A percentile compares a stretch with the other conserved stretches of the same genome.
Conservation (phyloP, 805 yeast species). For the Myxozyma monticola region DNA sequence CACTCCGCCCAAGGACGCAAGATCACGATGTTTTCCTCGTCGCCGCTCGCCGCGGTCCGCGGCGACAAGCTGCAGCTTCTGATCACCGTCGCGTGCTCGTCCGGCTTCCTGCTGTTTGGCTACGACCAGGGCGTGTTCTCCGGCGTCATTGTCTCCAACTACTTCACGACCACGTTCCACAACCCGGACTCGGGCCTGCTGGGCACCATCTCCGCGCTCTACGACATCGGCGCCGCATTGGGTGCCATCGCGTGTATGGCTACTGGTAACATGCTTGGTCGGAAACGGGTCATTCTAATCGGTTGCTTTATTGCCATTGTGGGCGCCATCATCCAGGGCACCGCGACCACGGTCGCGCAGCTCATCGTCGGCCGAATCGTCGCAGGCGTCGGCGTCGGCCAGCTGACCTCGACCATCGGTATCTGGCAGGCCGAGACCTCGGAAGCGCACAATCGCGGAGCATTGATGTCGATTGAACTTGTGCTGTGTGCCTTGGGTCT, state of each 20-base stretch:
- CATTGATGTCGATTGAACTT: slow-evolving; percentile 68
- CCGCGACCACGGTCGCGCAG: slow-evolving; percentile 63
- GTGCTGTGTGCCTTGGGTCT: slow-evolving; percentile 73
- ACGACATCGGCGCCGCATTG: slow-evolving; percentile 73
- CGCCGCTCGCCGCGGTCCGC: too few relatives aligned
- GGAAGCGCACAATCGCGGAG: slow-evolving; percentile 65
- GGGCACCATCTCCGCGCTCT: slow-evolving; percentile 41
- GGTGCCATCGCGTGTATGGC: slow-evolving; percentile 68
- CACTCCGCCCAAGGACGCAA: too few relatives aligned
- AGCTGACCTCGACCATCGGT: slow-evolving; percentile 77
- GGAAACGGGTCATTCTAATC: slow-evolving; percentile 59
- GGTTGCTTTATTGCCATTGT: slow-evolving; percentile 61
- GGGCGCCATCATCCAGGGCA: slow-evolving; percentile 59
- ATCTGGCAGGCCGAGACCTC: slow-evolving; percentile 80
- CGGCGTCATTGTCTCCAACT: slow-evolving; percentile 63
- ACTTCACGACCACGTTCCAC: slow-evolving; percentile 35
- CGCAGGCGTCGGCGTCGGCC: slow-evolving; percentile 75
- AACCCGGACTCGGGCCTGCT: slow-evolving; percentile 33
- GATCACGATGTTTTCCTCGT: too few relatives aligned
- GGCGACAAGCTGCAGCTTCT: slow-evolving; percentile 14
- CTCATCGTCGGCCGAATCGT: slow-evolving; percentile 66
- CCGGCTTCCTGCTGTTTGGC: slow-evolving; percentile 39
- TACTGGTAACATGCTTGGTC: slow-evolving; percentile 63
- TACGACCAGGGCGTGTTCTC: slow-evolving; percentile 37
- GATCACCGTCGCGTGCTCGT: slow-evolving; percentile 18